Evolutionary conservation across 148 eudicot species (phyloP), one percentile per base, ranked within the genome.

Genomic region (Nyssa sinensis): DNA sequence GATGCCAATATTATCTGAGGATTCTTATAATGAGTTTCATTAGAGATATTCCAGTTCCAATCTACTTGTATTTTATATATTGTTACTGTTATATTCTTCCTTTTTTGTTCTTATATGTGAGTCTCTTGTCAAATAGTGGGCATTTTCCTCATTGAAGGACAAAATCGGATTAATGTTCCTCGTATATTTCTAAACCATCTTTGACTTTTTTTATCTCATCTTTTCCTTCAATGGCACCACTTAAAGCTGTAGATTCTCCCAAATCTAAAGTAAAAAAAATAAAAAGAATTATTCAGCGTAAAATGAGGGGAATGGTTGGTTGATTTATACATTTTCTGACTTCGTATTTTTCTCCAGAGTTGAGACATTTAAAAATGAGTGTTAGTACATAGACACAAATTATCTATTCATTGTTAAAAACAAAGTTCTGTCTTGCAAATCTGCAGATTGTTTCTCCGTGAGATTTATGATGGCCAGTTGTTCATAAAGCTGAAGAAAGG

Each of bases 391-490:
- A 31, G 39, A 65, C 28, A 39, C 8, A 24, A 11, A 66, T 66
- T 66, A 23, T 37, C 30, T 2, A 39, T n/a, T 27, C 19, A 6
- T 44, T 11, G 16, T 44, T 44, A 44, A 44, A 44, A 44, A 3
- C 19, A 17, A 55, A 55, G 59, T n/a, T 55, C 21, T 7, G 16
- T 44, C 59, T 55, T 19, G 24, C 5, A 53, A 33, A 64, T 70
- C 64, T 83, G 76, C 89, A 95, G 98, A 87, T 84, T 83, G 62
- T 95, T 95, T 85, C 77, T 95, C 37, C 93, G 91, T 44, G 96
- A 90, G 81, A 90, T 95, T 69, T 95, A 95, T 81, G 96, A 92
- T 81, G 98, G 98, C 30, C 98, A 92, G 74, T 64, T 95, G 84
- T 86, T 89, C 70, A 64, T 95, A 81, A 90, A 88, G 87, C 79